Evolutionary conservation across 1,284 basidiomycete genomes (phyloP).

Genomic region (Entoloma clypeatum): DNA sequence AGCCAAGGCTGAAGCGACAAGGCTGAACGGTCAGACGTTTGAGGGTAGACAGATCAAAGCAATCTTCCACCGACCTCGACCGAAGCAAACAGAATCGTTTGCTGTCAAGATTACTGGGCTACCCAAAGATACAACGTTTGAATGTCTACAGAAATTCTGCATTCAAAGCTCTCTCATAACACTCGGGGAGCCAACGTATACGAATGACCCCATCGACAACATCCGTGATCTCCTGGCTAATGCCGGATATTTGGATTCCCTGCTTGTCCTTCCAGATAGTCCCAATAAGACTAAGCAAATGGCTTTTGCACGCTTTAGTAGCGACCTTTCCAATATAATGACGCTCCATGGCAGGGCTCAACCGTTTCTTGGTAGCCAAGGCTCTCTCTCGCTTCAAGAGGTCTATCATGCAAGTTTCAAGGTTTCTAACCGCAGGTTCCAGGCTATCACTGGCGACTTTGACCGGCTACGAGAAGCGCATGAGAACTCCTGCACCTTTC

Average conservation of each 20-base stretch:
- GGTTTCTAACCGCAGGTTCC: constrained; percentile 21
- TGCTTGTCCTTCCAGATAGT: constrained; percentile 30
- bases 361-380: constrained; percentile 31
- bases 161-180: constrained; percentile 25
- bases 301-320: constrained; percentile 36
- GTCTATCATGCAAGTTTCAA: constrained; percentile 30
- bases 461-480: constrained; percentile 25
- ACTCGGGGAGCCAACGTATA: constrained; percentile 32
- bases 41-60: constrained; percentile 35
- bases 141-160: constrained; percentile 29
- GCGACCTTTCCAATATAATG: constrained; percentile 22
- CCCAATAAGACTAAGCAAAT: constrained; percentile 24
- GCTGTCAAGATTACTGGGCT: constrained; percentile 35
- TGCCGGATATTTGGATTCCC: constrained; percentile 29
- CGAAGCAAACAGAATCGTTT: constrained; percentile 30
- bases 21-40: constrained; percentile 33
- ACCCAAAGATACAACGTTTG: constrained; percentile 28
- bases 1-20: constrained; percentile 36
- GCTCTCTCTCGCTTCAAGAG: constrained; percentile 28
- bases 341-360: constrained; percentile 26
- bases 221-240: constrained; percentile 28
- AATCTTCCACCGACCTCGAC: constrained; percentile 30
- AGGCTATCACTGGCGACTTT: constrained; percentile 28
- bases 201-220: constrained; percentile 23
- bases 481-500: constrained; percentile 29